Evolutionary conservation across 1,139 yeast genomes (phyloP).

Genomic region (Candida pseudoviswanathii): DNA sequence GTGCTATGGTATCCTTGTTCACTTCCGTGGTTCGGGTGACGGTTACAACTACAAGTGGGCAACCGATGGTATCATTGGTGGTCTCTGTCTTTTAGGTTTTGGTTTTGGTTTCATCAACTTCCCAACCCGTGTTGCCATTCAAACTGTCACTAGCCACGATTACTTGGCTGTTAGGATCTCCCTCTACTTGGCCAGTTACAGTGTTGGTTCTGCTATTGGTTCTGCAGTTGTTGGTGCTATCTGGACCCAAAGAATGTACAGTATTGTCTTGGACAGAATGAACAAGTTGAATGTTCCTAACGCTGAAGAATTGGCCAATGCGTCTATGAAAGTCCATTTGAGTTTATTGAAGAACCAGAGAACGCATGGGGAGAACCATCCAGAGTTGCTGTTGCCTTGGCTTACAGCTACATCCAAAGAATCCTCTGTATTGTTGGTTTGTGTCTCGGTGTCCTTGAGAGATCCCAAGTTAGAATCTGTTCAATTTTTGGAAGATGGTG

Average conservation of each 20-base stretch:
- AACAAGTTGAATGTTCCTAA: conserved; percentile 15
- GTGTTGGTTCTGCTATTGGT: conserved; percentile 63
- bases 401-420: conserved; percentile 63
- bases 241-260: conserved; percentile 47
- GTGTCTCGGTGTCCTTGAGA: conserved; percentile 54
- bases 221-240: conserved; percentile 62
- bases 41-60: conserved; percentile 26
- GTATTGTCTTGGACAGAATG: conserved; percentile 18
- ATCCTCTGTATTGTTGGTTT: conserved; percentile 60
- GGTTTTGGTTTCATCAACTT: conserved; percentile 76
- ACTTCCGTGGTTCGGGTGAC: conserved; percentile 31
- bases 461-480: conserved; percentile 50
- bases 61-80: conserved; percentile 63
- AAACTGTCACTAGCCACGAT: conserved; percentile 62
- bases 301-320: conserved; percentile 32
- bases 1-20: conserved; percentile 32
- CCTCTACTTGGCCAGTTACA: conserved; percentile 54
- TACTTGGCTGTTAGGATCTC: conserved; percentile 66
- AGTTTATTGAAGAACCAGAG: conserved; percentile 35
- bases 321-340: conserved; percentile 59
- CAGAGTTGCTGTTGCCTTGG: conserved; percentile 55
- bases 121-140: conserved; percentile 65
- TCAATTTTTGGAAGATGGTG: conserved; percentile 36
- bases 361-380: conserved; percentile 63
- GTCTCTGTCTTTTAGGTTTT: conserved; percentile 65